phyloP scores from a whole-genome alignment of 495 filamentous ascomycete species.

The Daldinia loculata region DNA sequence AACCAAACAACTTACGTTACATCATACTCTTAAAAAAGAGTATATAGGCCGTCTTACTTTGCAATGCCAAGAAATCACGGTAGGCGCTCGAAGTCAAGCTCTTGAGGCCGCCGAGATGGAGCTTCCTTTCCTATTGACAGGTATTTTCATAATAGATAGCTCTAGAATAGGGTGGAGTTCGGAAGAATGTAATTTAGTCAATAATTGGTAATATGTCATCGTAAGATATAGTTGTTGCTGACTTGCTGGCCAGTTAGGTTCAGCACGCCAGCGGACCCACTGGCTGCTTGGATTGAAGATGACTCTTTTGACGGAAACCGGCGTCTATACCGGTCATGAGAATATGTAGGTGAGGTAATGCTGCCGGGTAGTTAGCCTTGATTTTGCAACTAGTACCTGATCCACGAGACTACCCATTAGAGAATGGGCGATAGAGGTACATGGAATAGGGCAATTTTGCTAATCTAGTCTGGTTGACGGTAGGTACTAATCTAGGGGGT shows the following conservation, averaged over 20 bases:
- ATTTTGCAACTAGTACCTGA: neutral
- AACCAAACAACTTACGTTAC: neutral
- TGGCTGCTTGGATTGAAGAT: neutral
- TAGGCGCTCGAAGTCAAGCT: neutral
- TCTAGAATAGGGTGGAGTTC: neutral
- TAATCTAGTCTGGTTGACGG: conserved; percentile 11
- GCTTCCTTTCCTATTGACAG: neutral
- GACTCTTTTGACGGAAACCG: conserved; percentile 9
- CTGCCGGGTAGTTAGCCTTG: neutral
- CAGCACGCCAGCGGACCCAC: conserved; percentile 3
- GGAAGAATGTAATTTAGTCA: neutral
- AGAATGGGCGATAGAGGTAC: conserved; percentile 1
- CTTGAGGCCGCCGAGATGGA: neutral
- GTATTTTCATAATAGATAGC: neutral
- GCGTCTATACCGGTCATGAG: neutral
- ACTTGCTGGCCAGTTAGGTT: conserved; percentile 12
- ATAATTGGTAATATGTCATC: conserved; percentile 10
- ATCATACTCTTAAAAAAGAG: neutral
- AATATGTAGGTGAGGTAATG: neutral
- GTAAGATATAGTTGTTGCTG: conserved; percentile 15
- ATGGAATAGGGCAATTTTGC: neutral
- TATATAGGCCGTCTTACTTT: neutral
- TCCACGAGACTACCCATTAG: neutral
- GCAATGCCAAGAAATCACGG: neutral
- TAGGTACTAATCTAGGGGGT: neutral